Conservation (phyloP, 1,284 basidiomycete genomes). For the Ceratobasidium sp. region DNA sequence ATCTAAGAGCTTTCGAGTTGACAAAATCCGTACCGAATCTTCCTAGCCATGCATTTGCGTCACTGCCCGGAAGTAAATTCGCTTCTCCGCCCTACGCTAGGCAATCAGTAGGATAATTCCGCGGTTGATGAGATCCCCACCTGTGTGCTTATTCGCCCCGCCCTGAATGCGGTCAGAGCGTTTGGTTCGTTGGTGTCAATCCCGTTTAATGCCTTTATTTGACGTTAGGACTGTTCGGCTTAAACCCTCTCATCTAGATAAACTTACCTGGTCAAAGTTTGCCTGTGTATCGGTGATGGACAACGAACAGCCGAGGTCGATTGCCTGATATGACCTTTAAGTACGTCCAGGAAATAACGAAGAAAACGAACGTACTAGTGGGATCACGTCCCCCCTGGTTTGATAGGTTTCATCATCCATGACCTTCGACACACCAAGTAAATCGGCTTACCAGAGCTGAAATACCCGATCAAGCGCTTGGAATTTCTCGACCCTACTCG, state of each 20-base stretch:
- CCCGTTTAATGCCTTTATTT: too few species aligned
- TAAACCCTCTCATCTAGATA: too few species aligned
- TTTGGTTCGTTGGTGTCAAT: too few species aligned
- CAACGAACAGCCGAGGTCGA: conserved; percentile 26
- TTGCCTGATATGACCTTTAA: not conserved
- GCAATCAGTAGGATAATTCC: not conserved
- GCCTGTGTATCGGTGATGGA: conserved; percentile 7
- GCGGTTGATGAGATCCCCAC: too few species aligned
- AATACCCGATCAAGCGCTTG: conserved; percentile 13
- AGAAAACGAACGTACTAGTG: conserved; percentile 15
- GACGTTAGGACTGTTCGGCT: too few species aligned
- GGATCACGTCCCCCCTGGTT: conserved; percentile 30
- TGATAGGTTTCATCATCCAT: too few species aligned
- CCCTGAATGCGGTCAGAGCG: too few species aligned
- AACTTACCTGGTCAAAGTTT: not conserved
- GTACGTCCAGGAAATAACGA: too few species aligned
- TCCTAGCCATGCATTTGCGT: not conserved
- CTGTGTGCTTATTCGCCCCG: too few species aligned
- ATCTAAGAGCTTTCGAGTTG: too few species aligned
- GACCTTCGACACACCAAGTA: too few species aligned
- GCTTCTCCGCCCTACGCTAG: conserved; percentile 1
- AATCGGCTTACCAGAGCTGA: conserved; percentile 19
- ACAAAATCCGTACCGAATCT: not conserved
- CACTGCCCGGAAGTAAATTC: not conserved
- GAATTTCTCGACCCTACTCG: conserved; percentile 1